Base-by-base conservation (phyloP, 2,329 filamentous ascomycete genomes). In the Claviceps spartinae region DNA sequence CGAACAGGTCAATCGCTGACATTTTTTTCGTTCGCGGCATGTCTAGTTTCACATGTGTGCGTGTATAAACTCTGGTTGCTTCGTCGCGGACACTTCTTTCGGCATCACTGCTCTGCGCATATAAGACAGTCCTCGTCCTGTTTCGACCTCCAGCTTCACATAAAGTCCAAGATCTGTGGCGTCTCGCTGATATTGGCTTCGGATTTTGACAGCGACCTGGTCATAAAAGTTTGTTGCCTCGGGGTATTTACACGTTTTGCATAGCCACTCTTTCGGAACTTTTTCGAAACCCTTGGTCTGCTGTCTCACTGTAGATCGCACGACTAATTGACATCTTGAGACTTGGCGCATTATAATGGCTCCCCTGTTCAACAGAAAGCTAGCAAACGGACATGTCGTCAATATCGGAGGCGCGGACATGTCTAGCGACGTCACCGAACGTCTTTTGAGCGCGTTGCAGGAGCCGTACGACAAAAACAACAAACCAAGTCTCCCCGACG, bases 401-500 rank as follows among this genome's bases (percentile, higher is more conserved):
- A 65, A 71, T 43, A 71, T 71, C 47, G 69, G 68, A 13, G 69
- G 68, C 14, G 64, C 66, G 52, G 52, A 52, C 18, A 62, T 71
- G 64, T 55, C 59, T 42, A 54, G 56, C 40, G 52, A 60, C 22
- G 56, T 70, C 30, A 56, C 55, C 36, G 51, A 62, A 34, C 58
- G 61, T 26, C 56, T 70, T 30, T 54, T 57, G 14, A 52, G 59
- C 3, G 55, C 58, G 9, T 60, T 70, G 16, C 56, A 51, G 34
- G 50, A 57, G 16, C 50, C 57, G 3, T 61, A 61, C 51, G 56
- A 62, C 20, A 51, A 56, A 2, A 51, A 52, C 6, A 55, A 54
- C 13, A 62, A 62, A 52, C 60, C 62, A 16, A 62, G 60, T 1
- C 60, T 71, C 34, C 69, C 69, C 1, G 69, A 71, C 48, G 69